These are phyloP conservation scores for Musa beccarii DNA, from an alignment of 176 grass and related monocot genomes.

Conservation along the genomic window DNA sequence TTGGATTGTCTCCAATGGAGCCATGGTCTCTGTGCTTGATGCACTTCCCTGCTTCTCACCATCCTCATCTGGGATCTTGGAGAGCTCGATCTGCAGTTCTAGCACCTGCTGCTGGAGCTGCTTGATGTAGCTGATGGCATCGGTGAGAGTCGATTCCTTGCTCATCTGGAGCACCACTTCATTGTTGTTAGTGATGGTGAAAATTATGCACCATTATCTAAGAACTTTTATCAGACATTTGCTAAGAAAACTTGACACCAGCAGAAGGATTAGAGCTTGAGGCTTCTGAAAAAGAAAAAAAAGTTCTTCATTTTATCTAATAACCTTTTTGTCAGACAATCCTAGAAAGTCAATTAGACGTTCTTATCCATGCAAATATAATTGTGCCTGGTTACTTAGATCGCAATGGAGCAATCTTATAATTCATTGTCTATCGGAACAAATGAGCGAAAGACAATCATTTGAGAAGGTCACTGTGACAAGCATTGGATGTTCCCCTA, in stretches of 20 bases:
- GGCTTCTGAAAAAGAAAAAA: background rate
- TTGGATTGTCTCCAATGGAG: slow-evolving; percentile 23
- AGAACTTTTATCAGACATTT: background rate
- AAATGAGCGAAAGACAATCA: no score
- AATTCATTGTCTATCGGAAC: no score
- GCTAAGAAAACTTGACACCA: no score
- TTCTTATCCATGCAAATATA: no score
- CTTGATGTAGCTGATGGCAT: slow-evolving; percentile 79
- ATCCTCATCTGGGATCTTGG: slow-evolving; percentile 34
- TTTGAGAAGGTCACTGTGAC: no score
- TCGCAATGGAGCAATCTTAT: no score
- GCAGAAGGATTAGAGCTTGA: background rate
- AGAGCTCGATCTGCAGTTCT: slow-evolving; percentile 62
- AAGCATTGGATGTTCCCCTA: no score
- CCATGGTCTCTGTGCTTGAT: slow-evolving; percentile 32
- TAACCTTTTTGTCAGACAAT: no score
- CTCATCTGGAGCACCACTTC: slow-evolving; percentile 51
- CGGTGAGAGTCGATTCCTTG: slow-evolving; percentile 72
- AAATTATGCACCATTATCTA: background rate
- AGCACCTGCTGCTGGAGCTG: slow-evolving; percentile 61
- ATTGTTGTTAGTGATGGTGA: background rate
- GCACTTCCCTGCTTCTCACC: slow-evolving; percentile 45
- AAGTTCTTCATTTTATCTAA: background rate
- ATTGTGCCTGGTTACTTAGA: no score
- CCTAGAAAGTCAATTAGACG: no score